Evolutionary conservation across 257 asterid species (phyloP).

Genomic region (Przewalskia tangutica): DNA sequence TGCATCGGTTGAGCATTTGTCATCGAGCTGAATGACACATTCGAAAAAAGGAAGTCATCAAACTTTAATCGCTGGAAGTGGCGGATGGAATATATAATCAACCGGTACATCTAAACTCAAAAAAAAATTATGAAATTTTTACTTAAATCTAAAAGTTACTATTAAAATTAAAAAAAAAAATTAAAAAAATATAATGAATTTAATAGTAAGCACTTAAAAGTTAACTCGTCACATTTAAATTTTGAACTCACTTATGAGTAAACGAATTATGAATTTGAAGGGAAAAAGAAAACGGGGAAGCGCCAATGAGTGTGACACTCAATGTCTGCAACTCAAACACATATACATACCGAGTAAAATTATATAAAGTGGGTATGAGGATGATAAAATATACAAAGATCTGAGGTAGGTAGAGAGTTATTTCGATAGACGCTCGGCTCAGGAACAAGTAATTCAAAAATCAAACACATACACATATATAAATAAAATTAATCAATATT

Average conservation of each 20-base stretch:
- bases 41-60: background rate
- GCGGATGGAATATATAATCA: background rate
- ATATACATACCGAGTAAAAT: too few species aligned
- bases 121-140: too few species aligned
- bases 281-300: background rate
- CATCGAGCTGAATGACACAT: conserved; percentile 29
- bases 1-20: conserved; percentile 33
- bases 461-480: background rate
- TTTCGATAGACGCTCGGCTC: too few species aligned
- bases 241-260: background rate
- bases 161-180: too few species aligned
- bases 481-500: background rate
- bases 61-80: background rate
- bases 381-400: too few species aligned
- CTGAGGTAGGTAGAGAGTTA: too few species aligned
- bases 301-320: background rate
- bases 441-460: too few species aligned
- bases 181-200: too few species aligned
- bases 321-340: background rate
- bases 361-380: too few species aligned
- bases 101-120: background rate
- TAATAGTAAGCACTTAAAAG: too few species aligned
- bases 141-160: too few species aligned
- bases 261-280: background rate
- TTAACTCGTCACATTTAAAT: background rate